Percentiles rank a stretch among this genome's conserved stretches.
These are phyloP conservation scores for Lunasporangiospora selenospora DNA, from an alignment of 192 early-diverging fungal genomes.

Conservation along the genomic window DNA sequence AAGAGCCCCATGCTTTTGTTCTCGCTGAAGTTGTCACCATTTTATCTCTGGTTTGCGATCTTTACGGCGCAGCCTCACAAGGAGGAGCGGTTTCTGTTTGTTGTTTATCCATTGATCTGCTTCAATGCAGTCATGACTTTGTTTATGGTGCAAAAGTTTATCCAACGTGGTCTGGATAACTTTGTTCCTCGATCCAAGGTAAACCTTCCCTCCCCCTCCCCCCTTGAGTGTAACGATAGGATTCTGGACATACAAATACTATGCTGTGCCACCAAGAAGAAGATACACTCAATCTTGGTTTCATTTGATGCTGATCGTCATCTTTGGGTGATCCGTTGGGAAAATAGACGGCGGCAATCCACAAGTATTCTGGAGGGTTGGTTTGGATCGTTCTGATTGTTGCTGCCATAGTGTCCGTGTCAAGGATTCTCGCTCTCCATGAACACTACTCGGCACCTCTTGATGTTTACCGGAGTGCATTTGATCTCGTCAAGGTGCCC, in stretches of 20 bases:
- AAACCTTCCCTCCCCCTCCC: too few species aligned
- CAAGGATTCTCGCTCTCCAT: constrained; percentile 72
- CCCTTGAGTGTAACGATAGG: too few species aligned
- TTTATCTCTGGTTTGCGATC: constrained; percentile 77
- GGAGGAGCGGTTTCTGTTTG: constrained; percentile 95
- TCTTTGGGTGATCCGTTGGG: too few species aligned
- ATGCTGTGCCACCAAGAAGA: too few species aligned
- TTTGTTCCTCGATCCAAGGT: constrained; percentile 43
- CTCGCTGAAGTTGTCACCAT: constrained; percentile 65
- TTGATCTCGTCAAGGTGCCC: constrained; percentile 38
- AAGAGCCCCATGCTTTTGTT: constrained; percentile 55
- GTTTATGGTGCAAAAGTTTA: constrained; percentile 52
- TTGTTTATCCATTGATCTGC: constrained; percentile 88
- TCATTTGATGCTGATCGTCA: too few species aligned
- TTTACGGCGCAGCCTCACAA: constrained; percentile 95
- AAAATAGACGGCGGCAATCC: constrained; percentile 31
- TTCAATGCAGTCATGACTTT: constrained; percentile 78
- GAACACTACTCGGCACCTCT: constrained; percentile 82
- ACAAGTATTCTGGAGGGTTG: constrained; percentile 25
- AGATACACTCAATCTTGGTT: too few species aligned
- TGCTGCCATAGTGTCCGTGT: constrained; percentile 63
- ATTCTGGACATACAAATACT: too few species aligned
- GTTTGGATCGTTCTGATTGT: constrained; percentile 54
- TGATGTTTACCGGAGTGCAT: constrained; percentile 59
- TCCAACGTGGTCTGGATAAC: constrained; percentile 51